Conservation (phyloP, 106 monocot genomes). For the Vanilla planifolia region DNA sequence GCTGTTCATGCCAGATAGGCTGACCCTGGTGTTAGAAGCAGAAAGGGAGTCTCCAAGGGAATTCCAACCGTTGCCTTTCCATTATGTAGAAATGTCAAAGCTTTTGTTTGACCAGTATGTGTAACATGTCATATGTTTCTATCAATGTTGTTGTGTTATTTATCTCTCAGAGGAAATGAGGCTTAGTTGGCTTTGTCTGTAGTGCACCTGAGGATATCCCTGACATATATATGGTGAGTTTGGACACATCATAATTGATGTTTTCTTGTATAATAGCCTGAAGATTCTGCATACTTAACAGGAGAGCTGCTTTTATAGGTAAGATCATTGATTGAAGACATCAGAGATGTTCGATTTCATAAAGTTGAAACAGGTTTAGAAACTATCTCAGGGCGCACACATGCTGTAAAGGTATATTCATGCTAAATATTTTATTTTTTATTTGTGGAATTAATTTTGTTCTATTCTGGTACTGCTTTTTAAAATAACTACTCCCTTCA, state of each 20-base stretch:
- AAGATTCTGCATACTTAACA: not conserved
- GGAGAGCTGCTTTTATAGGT: constrained; percentile 37
- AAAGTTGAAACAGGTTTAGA: constrained; percentile 93
- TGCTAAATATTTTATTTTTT: too few relatives aligned
- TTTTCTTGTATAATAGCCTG: not conserved
- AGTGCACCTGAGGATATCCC: constrained; percentile 88
- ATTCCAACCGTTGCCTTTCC: constrained; percentile 93
- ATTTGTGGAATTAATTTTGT: too few relatives aligned
- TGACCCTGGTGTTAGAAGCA: constrained; percentile 86
- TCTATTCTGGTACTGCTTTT: too few relatives aligned
- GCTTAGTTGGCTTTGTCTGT: constrained; percentile 19
- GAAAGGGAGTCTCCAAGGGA: constrained; percentile 93
- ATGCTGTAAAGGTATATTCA: constrained; percentile 78
- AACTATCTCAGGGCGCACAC: constrained; percentile 87
- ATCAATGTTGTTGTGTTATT: not conserved
- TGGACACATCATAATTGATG: not conserved
- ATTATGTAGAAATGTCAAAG: constrained; percentile 91
- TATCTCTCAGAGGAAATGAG: not conserved
- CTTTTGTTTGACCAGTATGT: constrained; percentile 91
- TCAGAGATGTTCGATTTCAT: constrained; percentile 89
- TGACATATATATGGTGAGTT: constrained; percentile 81
- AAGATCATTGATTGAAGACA: constrained; percentile 95
- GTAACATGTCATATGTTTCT: not conserved
- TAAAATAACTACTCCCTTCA: not conserved
- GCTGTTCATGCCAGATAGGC: constrained; percentile 44